Conservation (phyloP, 352 stramenopile species). For the Globisporangium irregulare region DNA sequence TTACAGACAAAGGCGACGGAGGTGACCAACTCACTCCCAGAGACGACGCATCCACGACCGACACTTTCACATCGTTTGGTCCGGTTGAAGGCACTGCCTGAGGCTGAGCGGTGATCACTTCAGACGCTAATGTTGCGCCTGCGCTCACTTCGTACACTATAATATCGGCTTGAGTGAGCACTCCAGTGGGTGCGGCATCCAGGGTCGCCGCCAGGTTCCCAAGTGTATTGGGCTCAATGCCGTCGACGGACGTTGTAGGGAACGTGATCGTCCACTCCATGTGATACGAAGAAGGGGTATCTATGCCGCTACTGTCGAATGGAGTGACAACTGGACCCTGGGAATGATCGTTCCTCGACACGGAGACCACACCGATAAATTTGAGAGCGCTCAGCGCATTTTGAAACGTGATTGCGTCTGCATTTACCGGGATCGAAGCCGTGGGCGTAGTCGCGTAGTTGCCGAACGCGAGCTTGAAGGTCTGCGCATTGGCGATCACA, state of each 20-base stretch:
- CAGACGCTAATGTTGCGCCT: conserved; percentile 18
- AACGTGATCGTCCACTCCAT: conserved; percentile 85
- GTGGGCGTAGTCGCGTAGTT: conserved; percentile 47
- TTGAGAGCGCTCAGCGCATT: conserved; percentile 49
- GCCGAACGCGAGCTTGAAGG: conserved; percentile 51
- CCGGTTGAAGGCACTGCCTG: conserved; percentile 43
- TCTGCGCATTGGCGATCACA: conserved; percentile 31
- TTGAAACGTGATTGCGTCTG: conserved; percentile 47
- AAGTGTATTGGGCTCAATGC: conserved; percentile 44
- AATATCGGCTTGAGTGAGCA: conserved; percentile 24
- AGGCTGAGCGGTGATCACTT: conserved; percentile 34
- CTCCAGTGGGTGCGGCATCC: conserved; percentile 19
- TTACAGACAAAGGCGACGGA: conserved; percentile 23
- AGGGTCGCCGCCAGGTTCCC: conserved; percentile 36
- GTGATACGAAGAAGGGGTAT: conserved; percentile 35
- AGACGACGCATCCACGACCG: conserved; percentile 52
- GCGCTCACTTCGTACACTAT: conserved; percentile 27
- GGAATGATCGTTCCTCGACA: conserved; percentile 65
- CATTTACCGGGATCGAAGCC: conserved; percentile 38
- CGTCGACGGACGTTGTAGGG: conserved; percentile 39
- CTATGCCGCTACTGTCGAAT: conserved; percentile 50
- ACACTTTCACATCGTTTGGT: conserved; percentile 48
- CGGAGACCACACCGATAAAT: conserved; percentile 49
- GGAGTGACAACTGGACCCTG: conserved; percentile 27
- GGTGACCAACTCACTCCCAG: conserved; percentile 67